phyloP scores from a whole-genome alignment of 2,329 filamentous ascomycete species.

The Leptographium flavum region DNA sequence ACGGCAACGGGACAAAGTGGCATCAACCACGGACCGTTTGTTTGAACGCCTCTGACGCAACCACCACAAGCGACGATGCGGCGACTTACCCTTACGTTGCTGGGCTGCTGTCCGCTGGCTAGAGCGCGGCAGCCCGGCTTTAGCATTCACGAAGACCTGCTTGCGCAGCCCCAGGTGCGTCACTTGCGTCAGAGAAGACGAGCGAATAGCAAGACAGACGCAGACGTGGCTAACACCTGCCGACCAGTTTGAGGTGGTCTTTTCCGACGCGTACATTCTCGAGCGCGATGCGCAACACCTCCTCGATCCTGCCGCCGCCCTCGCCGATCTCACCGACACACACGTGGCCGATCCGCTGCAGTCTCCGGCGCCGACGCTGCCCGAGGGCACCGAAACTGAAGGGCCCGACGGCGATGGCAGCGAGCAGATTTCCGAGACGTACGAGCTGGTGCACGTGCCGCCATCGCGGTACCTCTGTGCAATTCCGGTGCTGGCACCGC shows the following conservation, averaged over 20 bases:
- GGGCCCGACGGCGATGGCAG: conserved; percentile 17
- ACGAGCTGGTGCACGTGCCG: conserved; percentile 62
- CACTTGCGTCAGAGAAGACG: conserved; percentile 10
- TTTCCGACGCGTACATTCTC: conserved; percentile 57
- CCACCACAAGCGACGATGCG: conserved; percentile 30
- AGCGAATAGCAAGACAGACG: no score
- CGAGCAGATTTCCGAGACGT: conserved; percentile 29
- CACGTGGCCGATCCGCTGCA: conserved; percentile 20
- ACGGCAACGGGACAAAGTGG: conserved; percentile 3
- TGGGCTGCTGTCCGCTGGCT: conserved; percentile 30
- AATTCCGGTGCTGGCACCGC: conserved; percentile 55
- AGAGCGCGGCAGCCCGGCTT: conserved; percentile 44
- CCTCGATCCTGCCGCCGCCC: conserved; percentile 28
- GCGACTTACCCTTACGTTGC: conserved; percentile 28
- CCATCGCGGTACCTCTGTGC: conserved; percentile 69
- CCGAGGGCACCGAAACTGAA: conserved; percentile 15
- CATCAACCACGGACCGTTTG: not conserved
- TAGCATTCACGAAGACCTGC: conserved; percentile 76
- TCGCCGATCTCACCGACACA: conserved; percentile 25
- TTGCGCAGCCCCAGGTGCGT: conserved; percentile 81
- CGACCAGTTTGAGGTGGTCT: conserved; percentile 62
- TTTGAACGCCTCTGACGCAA: not conserved
- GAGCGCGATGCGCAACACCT: conserved; percentile 53
- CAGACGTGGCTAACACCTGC: not conserved
- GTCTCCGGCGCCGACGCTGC: not conserved